Conservation (phyloP, 176 grass and related monocot genomes). For the Ensete ventricosum region DNA sequence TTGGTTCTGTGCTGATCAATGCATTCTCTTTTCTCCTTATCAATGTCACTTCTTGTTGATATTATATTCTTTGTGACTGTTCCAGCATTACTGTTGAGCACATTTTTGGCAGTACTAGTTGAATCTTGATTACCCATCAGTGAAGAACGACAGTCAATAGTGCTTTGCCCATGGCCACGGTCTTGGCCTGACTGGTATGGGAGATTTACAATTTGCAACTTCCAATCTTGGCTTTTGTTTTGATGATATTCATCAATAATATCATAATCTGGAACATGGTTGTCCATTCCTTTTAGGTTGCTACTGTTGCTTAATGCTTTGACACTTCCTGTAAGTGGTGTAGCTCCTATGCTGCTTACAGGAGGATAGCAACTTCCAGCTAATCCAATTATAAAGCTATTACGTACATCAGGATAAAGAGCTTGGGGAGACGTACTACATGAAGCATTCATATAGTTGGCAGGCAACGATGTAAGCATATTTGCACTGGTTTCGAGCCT, state of each 20-base stretch:
- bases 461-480: neutral
- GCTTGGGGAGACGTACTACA: neutral
- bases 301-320: neutral
- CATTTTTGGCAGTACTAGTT: neutral
- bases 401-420: neutral
- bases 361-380: neutral
- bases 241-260: neutral
- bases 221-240: slow-evolving; percentile 7
- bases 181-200: neutral
- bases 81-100: neutral
- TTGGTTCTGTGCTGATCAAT: neutral
- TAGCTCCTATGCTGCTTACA: neutral
- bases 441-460: slow-evolving; percentile 7
- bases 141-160: neutral
- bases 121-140: slow-evolving; percentile 3
- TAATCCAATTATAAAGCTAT: neutral
- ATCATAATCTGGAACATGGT: neutral
- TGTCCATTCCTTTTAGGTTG: neutral
- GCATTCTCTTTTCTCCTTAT: neutral
- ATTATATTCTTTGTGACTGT: neutral
- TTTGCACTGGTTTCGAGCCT: neutral
- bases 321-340: neutral
- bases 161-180: neutral
- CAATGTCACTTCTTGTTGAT: neutral
- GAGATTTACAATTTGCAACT: slow-evolving; percentile 3